A percentile compares a stretch with the other conserved stretches of the same genome.
Evolutionary conservation across 2,329 filamentous ascomycete species (phyloP).

Genomic region (Nakataea oryzae): DNA sequence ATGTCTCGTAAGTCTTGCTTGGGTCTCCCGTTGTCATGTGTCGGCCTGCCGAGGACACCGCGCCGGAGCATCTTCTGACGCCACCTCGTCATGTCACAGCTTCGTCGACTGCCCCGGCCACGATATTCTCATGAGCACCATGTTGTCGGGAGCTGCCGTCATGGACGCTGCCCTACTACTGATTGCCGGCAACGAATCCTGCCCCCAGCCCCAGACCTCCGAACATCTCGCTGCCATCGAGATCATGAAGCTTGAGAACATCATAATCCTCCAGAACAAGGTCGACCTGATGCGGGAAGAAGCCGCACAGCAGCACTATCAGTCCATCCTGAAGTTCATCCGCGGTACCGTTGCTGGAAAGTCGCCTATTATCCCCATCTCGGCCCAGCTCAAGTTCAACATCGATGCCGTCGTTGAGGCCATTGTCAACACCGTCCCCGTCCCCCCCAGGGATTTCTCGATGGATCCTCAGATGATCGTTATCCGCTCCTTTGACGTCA

Average conservation of each 20-base stretch:
- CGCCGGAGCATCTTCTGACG: constrained; percentile 13
- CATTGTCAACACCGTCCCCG: constrained; percentile 88
- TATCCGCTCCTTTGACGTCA: constrained; percentile 98
- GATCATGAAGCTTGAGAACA: constrained; percentile 99
- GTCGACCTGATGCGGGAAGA: constrained; percentile 98
- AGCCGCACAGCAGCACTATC: constrained; percentile 84
- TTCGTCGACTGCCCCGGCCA: constrained; percentile 99
- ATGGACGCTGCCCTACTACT: constrained; percentile 97
- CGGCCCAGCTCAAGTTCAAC: constrained; percentile 98
- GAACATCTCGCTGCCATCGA: constrained; percentile 98
- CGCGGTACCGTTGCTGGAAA: constrained; percentile 93
- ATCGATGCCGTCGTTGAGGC: constrained; percentile 97
- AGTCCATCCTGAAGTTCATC: constrained; percentile 97
- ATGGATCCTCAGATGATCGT: constrained; percentile 96
- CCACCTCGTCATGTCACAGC: constrained; percentile 28
- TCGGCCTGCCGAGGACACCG: background rate
- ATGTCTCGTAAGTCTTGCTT: constrained; percentile 68
- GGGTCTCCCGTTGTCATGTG: background rate
- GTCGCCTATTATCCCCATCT: constrained; percentile 90
- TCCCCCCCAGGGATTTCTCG: constrained; percentile 83
- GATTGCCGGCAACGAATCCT: constrained; percentile 96
- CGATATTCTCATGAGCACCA: constrained; percentile 99
- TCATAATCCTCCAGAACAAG: constrained; percentile 99
- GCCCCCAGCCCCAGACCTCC: constrained; percentile 95
- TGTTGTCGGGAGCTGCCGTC: constrained; percentile 98